Base-by-base conservation (phyloP, 495 filamentous ascomycete species). In the Chaetomidium leptoderma region DNA sequence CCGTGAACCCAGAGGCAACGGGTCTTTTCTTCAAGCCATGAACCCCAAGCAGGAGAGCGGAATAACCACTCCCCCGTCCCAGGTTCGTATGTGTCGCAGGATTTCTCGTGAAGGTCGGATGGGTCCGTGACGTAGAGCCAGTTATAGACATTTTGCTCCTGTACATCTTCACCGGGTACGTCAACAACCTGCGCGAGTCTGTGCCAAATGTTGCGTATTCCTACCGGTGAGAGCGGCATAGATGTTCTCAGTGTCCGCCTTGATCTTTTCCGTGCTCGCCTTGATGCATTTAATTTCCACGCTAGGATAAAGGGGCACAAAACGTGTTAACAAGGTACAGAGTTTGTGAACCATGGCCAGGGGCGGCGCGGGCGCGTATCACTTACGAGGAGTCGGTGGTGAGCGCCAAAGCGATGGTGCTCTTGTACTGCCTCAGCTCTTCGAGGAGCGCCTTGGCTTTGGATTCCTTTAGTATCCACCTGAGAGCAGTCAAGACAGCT, bases 1-100 rank as follows among this genome's bases (percentile, higher is more conserved):
- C 74, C 74, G 37, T 69, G 59, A 6, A 76, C 68, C 73, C 71
- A 75, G 6, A 76, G 51, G 36, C 58, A 71, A 1, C 65, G 69
- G 19, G 26, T 17, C 26, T 56, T 24, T 0, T n/a, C 50, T 27
- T 48, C 40, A 11, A 70, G 23, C 71, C 71, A 73, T 36, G 40
- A 40, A 0, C 35, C 37, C 70, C 67, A 70, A 16, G 69, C 64
- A 4, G 52, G 39, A 5, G 46, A 53, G 0, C 64, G 67, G 6
- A 65, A 39, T 6, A 73, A 52, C 71, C 67, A 73, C 14, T 64
- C 50, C 0, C 65, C 63, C 0, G 69, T 73, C 0, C 52, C 60
- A 3, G 47, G 23, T 30, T 72, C 69, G 51, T 70, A 69, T 4
- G 43, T 37, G 0, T 48, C 14, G 4, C 33, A 30, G 10, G 64